Evolutionary conservation across 164 flowering plant genomes (phyloP).

Genomic region (Akebia trifoliata): DNA sequence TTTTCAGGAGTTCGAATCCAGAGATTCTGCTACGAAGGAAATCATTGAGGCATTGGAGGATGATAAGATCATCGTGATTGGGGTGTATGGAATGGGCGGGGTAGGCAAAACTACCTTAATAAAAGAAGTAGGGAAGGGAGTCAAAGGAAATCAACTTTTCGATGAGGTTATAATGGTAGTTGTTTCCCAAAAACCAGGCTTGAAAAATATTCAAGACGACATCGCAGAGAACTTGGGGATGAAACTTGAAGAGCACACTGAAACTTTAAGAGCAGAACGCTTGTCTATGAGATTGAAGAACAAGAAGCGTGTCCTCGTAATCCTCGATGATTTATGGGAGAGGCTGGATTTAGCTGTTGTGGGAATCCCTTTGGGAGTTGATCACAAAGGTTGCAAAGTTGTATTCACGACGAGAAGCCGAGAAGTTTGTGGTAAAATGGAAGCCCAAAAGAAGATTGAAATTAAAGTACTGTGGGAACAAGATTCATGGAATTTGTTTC

Average conservation of each 20-base stretch:
- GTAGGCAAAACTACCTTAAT: constrained; percentile 8
- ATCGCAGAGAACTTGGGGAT: constrained; percentile 11
- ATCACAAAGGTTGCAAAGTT: constrained; percentile 15
- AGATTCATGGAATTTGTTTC: constrained; percentile 24
- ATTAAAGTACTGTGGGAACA: constrained; percentile 14
- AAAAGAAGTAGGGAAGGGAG: constrained; percentile 8
- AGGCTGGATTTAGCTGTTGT: not conserved
- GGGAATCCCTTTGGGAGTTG: constrained; percentile 3
- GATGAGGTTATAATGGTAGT: constrained; percentile 15
- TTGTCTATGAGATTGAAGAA: constrained; percentile 1
- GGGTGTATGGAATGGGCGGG: constrained; percentile 10
- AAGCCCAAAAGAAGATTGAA: constrained; percentile 1
- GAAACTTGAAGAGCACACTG: not conserved
- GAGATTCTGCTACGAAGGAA: not conserved
- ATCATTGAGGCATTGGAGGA: constrained; percentile 3
- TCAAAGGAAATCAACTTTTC: constrained; percentile 6
- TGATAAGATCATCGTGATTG: constrained; percentile 3
- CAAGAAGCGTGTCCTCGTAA: constrained; percentile 4
- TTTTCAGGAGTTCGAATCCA: constrained; percentile 5
- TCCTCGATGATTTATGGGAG: not conserved
- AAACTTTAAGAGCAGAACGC: not conserved
- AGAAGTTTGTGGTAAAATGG: constrained; percentile 13
- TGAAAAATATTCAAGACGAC: constrained; percentile 13
- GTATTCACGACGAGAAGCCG: constrained; percentile 13
- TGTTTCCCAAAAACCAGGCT: constrained; percentile 8